A percentile compares a stretch with the other conserved stretches of the same genome.
phyloP scores from a whole-genome alignment of 1,284 basidiomycete species.

The Sporisorium exsertum region DNA sequence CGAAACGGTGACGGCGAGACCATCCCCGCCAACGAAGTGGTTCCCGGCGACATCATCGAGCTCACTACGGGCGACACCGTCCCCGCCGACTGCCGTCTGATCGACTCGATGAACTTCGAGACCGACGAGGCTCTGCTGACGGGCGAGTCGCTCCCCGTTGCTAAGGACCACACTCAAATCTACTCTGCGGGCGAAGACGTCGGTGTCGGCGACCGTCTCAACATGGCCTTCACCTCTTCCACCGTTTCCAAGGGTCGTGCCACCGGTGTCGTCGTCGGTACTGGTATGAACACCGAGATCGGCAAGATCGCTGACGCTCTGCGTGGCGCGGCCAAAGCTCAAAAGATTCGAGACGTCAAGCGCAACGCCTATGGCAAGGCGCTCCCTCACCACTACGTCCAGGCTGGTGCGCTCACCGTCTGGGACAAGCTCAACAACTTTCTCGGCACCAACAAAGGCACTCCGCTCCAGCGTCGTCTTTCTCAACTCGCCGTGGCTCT shows the following conservation, averaged over 20 bases:
- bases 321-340: slow-evolving; percentile 56
- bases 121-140: slow-evolving; percentile 79
- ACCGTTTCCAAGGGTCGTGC: slow-evolving; percentile 78
- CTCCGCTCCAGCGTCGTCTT: slow-evolving; percentile 69
- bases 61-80: slow-evolving; percentile 65
- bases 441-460: slow-evolving; percentile 69
- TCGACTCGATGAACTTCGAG: slow-evolving; percentile 68
- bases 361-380: slow-evolving; percentile 71
- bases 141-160: slow-evolving; percentile 77
- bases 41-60: slow-evolving; percentile 72
- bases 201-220: slow-evolving; percentile 74
- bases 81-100: slow-evolving; percentile 65
- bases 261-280: slow-evolving; percentile 75
- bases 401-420: slow-evolving; percentile 69
- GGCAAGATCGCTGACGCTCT: slow-evolving; percentile 67
- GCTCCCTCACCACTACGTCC: slow-evolving; percentile 69
- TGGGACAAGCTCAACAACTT: slow-evolving; percentile 68
- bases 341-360: slow-evolving; percentile 71
- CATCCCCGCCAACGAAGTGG: slow-evolving; percentile 75
- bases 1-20: slow-evolving; percentile 73
- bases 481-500: slow-evolving; percentile 68
- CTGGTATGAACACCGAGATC: slow-evolving; percentile 74
- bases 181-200: slow-evolving; percentile 54
- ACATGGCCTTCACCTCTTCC: slow-evolving; percentile 76
- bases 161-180: slow-evolving; percentile 71